Conservation (phyloP, 2,329 filamentous ascomycete genomes). For the Botrytis medusae region DNA sequence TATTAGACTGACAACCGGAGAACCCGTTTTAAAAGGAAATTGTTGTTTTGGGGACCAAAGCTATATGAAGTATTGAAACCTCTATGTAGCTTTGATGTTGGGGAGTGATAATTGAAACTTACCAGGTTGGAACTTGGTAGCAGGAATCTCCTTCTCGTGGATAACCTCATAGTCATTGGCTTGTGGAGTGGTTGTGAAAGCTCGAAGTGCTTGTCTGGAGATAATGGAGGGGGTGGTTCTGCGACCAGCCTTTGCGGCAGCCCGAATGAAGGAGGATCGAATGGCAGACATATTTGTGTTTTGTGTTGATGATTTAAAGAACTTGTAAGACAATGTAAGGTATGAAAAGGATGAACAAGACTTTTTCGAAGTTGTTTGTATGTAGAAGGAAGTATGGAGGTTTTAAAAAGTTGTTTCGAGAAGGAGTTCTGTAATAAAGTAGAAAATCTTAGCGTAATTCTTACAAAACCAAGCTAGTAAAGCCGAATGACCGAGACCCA, state of each 20-base stretch:
- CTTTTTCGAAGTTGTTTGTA: neutral
- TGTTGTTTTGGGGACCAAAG: neutral
- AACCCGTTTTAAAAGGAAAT: neutral
- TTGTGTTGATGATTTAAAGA: neutral
- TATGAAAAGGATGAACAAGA: neutral
- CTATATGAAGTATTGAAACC: neutral
- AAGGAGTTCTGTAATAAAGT: slow-evolving; percentile 11
- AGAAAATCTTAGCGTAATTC: slow-evolving; percentile 11
- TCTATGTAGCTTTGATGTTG: neutral
- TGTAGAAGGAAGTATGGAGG: neutral
- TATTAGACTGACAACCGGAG: slow-evolving; percentile 1
- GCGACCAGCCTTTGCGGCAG: slow-evolving; percentile 15
- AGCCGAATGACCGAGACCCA: slow-evolving; percentile 7
- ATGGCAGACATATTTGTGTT: slow-evolving; percentile 16
- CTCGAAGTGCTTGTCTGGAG: slow-evolving; percentile 29
- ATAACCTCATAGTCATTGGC: slow-evolving; percentile 34
- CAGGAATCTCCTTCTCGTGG: slow-evolving; percentile 36
- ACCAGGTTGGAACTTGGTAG: slow-evolving; percentile 18
- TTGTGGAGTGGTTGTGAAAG: slow-evolving; percentile 30
- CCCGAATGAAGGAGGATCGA: slow-evolving; percentile 15
- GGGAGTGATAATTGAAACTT: neutral
- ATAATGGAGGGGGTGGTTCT: slow-evolving; percentile 7
- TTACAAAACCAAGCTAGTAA: neutral
- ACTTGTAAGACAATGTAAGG: neutral
- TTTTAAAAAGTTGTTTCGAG: slow-evolving; percentile 1